These are phyloP conservation scores for Westerdykella sp. DNA, from an alignment of 2,329 filamentous ascomycete species.

Conservation along the genomic window DNA sequence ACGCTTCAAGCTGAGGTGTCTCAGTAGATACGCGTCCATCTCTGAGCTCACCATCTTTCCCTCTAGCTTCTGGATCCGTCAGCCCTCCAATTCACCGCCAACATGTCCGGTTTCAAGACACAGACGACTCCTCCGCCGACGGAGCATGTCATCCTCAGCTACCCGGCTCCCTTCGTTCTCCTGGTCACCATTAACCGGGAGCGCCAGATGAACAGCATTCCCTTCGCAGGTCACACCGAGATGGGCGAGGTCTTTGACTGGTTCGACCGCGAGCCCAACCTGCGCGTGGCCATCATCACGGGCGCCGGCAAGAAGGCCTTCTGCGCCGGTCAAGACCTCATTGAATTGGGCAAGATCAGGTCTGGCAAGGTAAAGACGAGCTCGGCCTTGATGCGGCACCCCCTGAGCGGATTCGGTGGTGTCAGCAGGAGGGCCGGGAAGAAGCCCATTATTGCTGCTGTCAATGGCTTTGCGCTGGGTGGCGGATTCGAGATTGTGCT, in stretches of 20 bases:
- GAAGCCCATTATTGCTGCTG: slow-evolving; percentile 56
- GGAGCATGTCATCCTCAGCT: slow-evolving; percentile 38
- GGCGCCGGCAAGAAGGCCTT: slow-evolving; percentile 50
- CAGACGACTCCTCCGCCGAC: slow-evolving; percentile 27
- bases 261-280: slow-evolving; percentile 48
- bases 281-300: slow-evolving; percentile 45
- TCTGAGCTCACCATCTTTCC: not conserved
- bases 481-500: slow-evolving; percentile 54
- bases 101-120: slow-evolving; percentile 23
- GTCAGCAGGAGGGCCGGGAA: slow-evolving; percentile 52
- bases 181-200: slow-evolving; percentile 51
- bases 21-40: not conserved
- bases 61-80: not conserved
- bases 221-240: slow-evolving; percentile 42
- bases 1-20: not conserved
- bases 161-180: slow-evolving; percentile 44
- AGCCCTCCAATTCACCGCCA: not conserved
- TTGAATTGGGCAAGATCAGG: slow-evolving; percentile 37
- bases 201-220: slow-evolving; percentile 43
- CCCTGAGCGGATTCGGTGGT: slow-evolving; percentile 49
- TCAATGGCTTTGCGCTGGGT: slow-evolving; percentile 53
- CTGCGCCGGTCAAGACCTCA: slow-evolving; percentile 51
- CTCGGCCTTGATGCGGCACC: slow-evolving; percentile 33
- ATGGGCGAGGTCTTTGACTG: slow-evolving; percentile 47
- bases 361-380: slow-evolving; percentile 18